phyloP scores from a whole-genome alignment of 176 grass and related monocot species.

The Ampelocalamus luodianensis region DNA sequence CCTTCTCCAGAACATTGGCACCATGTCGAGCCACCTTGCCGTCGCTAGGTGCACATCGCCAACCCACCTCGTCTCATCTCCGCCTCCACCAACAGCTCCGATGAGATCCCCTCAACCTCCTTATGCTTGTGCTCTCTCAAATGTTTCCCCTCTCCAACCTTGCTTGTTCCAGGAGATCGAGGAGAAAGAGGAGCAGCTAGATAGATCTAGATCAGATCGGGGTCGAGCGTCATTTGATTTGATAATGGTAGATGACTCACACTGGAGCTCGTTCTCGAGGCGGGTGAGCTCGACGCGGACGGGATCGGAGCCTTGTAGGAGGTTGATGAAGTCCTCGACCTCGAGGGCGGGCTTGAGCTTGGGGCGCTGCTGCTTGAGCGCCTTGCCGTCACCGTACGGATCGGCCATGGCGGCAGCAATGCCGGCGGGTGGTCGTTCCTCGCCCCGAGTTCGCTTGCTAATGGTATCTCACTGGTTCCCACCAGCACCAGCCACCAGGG shows the following conservation, averaged over 20 bases:
- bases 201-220: conserved; percentile 18
- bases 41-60: no score
- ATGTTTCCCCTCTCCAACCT: no score
- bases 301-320: conserved; percentile 98
- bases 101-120: no score
- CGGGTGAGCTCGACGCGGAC: conserved; percentile 89
- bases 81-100: no score
- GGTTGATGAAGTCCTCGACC: conserved; percentile 96
- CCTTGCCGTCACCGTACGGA: conserved; percentile 49
- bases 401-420: conserved; percentile 69
- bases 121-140: no score
- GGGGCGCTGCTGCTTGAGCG: conserved; percentile 36
- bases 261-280: conserved; percentile 87
- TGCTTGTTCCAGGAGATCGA: background rate
- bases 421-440: background rate
- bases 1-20: no score
- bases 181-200: background rate
- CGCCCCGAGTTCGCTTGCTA: background rate
- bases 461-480: no score
- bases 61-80: no score
- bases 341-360: conserved; percentile 78
- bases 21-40: no score
- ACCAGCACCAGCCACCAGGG: no score
- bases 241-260: background rate
- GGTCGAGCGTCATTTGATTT: background rate